Percentiles rank a stretch among this genome's conserved stretches.
phyloP scores from a whole-genome alignment of 1,284 basidiomycete species.

The Mycena citricolor region DNA sequence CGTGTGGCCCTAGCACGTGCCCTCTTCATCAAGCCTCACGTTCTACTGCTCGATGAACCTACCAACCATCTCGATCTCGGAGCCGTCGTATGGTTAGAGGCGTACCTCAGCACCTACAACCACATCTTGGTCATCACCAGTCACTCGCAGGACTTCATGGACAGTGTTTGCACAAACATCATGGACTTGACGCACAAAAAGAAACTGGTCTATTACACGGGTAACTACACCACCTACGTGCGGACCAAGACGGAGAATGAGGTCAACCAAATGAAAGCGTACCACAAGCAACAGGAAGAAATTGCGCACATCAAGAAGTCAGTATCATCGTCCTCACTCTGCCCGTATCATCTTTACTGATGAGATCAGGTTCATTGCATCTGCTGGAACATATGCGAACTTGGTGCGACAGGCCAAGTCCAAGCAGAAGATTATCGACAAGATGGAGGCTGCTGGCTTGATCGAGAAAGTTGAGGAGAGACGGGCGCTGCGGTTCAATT shows the following conservation, averaged over 20 bases:
- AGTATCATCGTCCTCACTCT: constrained; percentile 27
- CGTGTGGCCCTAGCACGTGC: constrained; percentile 95
- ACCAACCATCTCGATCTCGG: constrained; percentile 94
- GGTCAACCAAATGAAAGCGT: constrained; percentile 99
- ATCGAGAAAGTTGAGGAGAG: constrained; percentile 85
- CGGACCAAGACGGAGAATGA: constrained; percentile 97
- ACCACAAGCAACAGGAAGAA: constrained; percentile 97
- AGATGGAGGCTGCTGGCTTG: constrained; percentile 99
- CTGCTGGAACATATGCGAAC: constrained; percentile 98
- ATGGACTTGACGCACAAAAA: constrained; percentile 93
- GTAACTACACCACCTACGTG: constrained; percentile 97
- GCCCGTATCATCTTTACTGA: background rate
- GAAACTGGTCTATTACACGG: constrained; percentile 90
- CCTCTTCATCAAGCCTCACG: constrained; percentile 94
- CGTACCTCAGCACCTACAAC: constrained; percentile 96
- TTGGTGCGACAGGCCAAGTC: constrained; percentile 98
- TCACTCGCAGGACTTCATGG: constrained; percentile 99
- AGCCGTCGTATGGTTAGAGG: constrained; percentile 98
- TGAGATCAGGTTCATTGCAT: constrained; percentile 83
- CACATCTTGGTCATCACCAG: constrained; percentile 96
- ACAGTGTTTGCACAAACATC: constrained; percentile 94
- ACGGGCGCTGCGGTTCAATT: constrained; percentile 87
- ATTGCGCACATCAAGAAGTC: constrained; percentile 97
- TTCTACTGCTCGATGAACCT: constrained; percentile 88
- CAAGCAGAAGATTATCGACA: constrained; percentile 99